Conservation (phyloP, 257 asterid genomes). For the Solanum pennellii region DNA sequence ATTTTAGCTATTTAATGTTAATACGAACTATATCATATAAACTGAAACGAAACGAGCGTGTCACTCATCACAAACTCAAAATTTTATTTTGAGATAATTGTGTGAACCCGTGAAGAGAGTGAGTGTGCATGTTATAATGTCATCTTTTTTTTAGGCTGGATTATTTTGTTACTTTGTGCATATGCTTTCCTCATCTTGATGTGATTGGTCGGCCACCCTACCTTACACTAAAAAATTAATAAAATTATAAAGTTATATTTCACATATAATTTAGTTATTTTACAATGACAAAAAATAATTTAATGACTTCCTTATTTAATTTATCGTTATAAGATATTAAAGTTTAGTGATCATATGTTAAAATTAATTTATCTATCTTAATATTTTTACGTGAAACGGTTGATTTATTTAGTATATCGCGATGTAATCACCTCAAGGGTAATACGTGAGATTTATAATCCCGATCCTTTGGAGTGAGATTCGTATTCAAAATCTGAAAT, state of each 20-base stretch:
- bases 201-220: constrained; percentile 1
- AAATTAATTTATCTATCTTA: neutral
- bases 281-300: neutral
- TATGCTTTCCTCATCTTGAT: neutral
- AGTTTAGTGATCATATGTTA: neutral
- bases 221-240: neutral
- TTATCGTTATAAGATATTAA: too few species aligned
- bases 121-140: neutral
- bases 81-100: neutral
- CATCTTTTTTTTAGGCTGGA: neutral
- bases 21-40: neutral
- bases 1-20: neutral
- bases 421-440: neutral
- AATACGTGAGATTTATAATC: neutral
- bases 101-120: neutral
- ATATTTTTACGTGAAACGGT: neutral
- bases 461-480: neutral
- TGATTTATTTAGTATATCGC: neutral
- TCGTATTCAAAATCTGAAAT: neutral
- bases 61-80: neutral
- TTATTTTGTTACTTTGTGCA: neutral
- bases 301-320: neutral
- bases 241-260: neutral
- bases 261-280: neutral
- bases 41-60: rapidly evolving